Evolutionary conservation across 2,329 filamentous ascomycete genomes (phyloP), one percentile per base, ranked within the genome.

Genomic region (Fusarium musae): DNA sequence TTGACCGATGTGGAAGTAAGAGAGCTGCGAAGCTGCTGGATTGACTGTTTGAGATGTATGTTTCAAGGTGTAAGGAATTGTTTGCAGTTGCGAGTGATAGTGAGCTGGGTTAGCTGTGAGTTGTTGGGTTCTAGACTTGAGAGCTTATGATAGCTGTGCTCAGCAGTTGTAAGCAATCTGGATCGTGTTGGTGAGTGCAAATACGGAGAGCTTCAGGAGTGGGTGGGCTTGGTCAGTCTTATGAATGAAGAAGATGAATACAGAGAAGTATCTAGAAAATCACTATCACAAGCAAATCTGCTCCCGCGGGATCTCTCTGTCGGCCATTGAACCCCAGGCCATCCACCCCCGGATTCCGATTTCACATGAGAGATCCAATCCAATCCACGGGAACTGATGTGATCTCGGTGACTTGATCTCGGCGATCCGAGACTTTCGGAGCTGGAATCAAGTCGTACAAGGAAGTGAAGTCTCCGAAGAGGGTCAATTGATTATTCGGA

Each of bases 281-380:
- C 54, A 42, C 42, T 47, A n/a, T 72, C 69, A 72, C 69, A 69
- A 66, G 70, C 69, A 60, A 58, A 19, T 49, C 62, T 47, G 34
- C 36, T 66, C 47, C 61, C 62, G 58, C 67, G 64, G 66, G 66
- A 57, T 69, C 43, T 69, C 50, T 68, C 32, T 68, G 28, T 46
- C 57, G 66, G 49, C 32, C 39, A 69, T 58, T 66, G 66, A 68
- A 54, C 65, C 60, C 64, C 69, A 66, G 57, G 40, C 39, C 59
- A 44, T 59, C 69, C 60, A 73, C 65, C 70, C 69, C 70, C 70
- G 70, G 69, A 73, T 73, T 73, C 64, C 53, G 53, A 73, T 73
- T 73, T 73, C 69, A 73, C 69, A 70, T 73, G 70, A 69, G 67
- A 57, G 64, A 63, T 66, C 42, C 44, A 67, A 57, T 57, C 16